Percentiles rank a stretch among this genome's conserved stretches.
phyloP scores from a whole-genome alignment of 768 basidiomycete species.

The Pleurotus cornucopiae region DNA sequence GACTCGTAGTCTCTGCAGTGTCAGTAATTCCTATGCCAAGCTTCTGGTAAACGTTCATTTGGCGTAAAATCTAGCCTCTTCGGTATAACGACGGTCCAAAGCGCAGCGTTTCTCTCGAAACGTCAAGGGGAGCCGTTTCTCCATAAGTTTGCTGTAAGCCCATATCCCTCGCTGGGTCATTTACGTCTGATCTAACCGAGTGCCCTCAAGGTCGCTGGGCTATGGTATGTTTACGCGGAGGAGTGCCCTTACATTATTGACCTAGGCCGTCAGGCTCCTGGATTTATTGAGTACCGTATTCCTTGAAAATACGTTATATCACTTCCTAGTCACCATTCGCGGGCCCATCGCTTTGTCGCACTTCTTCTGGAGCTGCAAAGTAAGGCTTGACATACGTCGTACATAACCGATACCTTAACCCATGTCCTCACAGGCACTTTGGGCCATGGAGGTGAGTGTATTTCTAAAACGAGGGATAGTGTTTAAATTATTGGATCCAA shows the following conservation, averaged over 20 bases:
- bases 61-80: neutral
- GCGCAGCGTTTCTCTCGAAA: neutral
- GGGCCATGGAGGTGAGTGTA: constrained; percentile 1
- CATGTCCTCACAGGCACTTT: neutral
- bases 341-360: neutral
- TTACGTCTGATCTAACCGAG: neutral
- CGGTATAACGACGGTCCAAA: constrained; percentile 1
- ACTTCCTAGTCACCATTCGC: neutral
- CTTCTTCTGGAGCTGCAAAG: constrained; percentile 1
- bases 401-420: neutral
- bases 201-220: neutral
- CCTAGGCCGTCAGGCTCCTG: neutral
- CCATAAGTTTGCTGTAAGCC: constrained; percentile 26
- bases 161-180: neutral
- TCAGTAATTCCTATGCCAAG: neutral
- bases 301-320: constrained; percentile 1
- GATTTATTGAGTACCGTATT: constrained; percentile 4
- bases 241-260: neutral
- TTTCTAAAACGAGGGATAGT: neutral
- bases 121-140: constrained; percentile 32
- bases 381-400: neutral
- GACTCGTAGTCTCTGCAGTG: constrained; percentile 1
- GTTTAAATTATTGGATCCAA: neutral
- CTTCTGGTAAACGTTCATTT: neutral
- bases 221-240: neutral